phyloP scores from a whole-genome alignment of 495 filamentous ascomycete genomes.

The Penicillium lividum region DNA sequence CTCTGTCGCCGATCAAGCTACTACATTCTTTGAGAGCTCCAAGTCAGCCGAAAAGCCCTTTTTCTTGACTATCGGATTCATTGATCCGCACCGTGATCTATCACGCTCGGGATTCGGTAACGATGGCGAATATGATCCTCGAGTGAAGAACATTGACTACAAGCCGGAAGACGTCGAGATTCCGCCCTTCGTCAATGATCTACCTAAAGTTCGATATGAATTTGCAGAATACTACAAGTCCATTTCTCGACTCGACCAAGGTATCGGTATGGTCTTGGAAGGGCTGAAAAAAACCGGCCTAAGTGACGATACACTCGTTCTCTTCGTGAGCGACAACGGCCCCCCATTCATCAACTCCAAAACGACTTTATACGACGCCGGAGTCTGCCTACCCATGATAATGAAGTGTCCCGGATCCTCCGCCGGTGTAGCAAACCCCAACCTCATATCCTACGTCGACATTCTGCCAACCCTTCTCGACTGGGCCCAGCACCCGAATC shows the following conservation, averaged over 20 bases:
- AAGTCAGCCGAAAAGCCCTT: constrained; percentile 32
- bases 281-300: constrained; percentile 32
- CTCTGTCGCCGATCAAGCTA: constrained; percentile 35
- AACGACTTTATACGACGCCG: constrained; percentile 49
- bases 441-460: constrained; percentile 48
- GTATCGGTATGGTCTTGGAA: constrained; percentile 41
- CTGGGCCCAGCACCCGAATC: constrained; percentile 28
- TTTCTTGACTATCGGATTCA: constrained; percentile 44
- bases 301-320: constrained; percentile 38
- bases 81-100: constrained; percentile 46
- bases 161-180: constrained; percentile 33
- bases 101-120: constrained; percentile 48
- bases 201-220: constrained; percentile 39
- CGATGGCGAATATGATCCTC: constrained; percentile 21
- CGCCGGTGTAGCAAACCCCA: constrained; percentile 34
- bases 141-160: constrained; percentile 17
- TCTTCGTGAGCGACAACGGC: constrained; percentile 50
- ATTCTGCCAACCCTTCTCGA: constrained; percentile 47
- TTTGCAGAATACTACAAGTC: constrained; percentile 46
- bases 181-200: constrained; percentile 36
- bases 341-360: constrained; percentile 52
- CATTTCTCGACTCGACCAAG: constrained; percentile 42
- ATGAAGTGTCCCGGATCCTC: constrained; percentile 33
- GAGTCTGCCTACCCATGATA: constrained; percentile 44
- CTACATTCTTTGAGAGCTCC: constrained; percentile 36